Evolutionary conservation across 306 rosid species (phyloP), one percentile per base, ranked within the genome.

Genomic region (Cicer bijugum): DNA sequence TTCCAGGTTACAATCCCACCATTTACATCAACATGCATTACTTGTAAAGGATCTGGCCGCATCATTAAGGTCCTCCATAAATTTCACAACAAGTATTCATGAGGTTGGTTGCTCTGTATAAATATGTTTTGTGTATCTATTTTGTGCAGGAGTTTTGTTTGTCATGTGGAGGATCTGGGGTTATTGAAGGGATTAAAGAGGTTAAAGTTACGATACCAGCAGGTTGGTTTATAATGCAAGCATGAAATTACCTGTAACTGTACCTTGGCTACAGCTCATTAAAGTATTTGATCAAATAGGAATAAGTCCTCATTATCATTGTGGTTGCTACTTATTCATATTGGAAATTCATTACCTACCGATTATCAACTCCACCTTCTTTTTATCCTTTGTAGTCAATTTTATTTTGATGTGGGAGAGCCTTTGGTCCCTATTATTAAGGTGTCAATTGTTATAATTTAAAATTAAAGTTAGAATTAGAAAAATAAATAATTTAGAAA

Each of bases 1-100:
- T 67, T 12, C 65, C 86, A 94, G 99, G 88, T 94, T 67, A 94
- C 99, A 8, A 84, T 94, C 81, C 96, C 96, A 44, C 99, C 99
- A 69, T 94, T 94, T 81, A 89, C 96, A 28, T 87, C 99, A 48
- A 88, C 91, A 42, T 94, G 99, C 88, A 83, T 78, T 78, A 86
- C 95, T 45, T 94, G 99, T 77, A 91, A 83, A 85, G 97, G 96
- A 76, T 82, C 89, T 8, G 97, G 99, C 72, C 87, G 62, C 17
- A 72, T 94, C 57, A 86, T 88, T 47, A 79, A 87, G 99, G 99
- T 91, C 59, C 67, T 78, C 45, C 43, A 70, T 56, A 62, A 72
- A 53, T 70, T 69, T 53, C 67, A 71, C 61, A 37, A 42, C 44
- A 53, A 75, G 15, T 58, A 68, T 19, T 39, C 55, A 53, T 78